A percentile compares a stretch with the other conserved stretches of the same genome.
phyloP scores from a whole-genome alignment of 257 asterid species.

The Osmanthus fragrans region DNA sequence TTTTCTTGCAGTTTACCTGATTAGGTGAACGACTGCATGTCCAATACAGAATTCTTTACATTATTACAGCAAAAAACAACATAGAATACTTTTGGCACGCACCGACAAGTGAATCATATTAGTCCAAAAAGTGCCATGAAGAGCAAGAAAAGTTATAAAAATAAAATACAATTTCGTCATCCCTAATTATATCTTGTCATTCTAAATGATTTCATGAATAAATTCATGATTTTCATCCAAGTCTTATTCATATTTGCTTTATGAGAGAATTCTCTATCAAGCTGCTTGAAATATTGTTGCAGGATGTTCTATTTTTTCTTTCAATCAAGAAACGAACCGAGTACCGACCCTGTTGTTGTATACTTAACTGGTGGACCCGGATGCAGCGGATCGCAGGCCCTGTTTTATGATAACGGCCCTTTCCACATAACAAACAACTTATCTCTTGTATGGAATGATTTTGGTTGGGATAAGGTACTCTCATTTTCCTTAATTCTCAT shows the following conservation, averaged over 20 bases:
- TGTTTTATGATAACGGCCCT: slow-evolving; percentile 85
- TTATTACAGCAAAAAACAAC: too few relatives aligned
- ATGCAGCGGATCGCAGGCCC: slow-evolving; percentile 72
- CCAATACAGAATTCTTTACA: not conserved
- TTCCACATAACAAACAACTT: slow-evolving; percentile 43
- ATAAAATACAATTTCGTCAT: too few relatives aligned
- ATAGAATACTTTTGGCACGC: not conserved
- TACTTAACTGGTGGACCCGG: slow-evolving; percentile 94
- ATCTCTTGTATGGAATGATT: slow-evolving; percentile 71
- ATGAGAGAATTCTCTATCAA: not conserved
- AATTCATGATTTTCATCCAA: too few relatives aligned
- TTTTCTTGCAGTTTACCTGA: not conserved
- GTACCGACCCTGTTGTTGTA: slow-evolving; percentile 61
- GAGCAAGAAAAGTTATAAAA: too few relatives aligned
- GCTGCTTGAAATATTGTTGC: slow-evolving; percentile 19
- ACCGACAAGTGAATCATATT: not conserved
- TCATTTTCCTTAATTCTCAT: not conserved
- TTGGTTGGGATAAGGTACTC: slow-evolving; percentile 85
- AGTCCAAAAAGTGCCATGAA: too few relatives aligned
- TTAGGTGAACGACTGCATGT: not conserved
- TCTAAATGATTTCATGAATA: too few relatives aligned
- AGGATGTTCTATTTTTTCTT: slow-evolving; percentile 88
- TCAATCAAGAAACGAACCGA: slow-evolving; percentile 55
- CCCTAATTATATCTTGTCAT: too few relatives aligned
- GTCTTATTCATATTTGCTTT: not conserved